Conservation (phyloP, 371 early-diverging fungal genomes). For the Zancudomyces culisetae region DNA sequence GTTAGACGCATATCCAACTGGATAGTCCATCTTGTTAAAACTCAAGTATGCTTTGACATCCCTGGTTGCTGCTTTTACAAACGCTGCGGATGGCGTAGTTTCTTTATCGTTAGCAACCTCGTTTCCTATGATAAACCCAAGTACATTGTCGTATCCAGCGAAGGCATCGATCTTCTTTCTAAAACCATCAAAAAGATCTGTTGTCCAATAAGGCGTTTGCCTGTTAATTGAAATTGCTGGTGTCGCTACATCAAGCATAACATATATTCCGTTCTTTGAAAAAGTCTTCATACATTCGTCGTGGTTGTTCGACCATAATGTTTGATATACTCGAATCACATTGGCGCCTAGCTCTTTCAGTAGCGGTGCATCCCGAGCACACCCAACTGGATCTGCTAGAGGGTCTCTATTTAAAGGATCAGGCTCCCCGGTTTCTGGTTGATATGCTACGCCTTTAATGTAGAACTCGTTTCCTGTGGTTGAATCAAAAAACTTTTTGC, state of each 20-base stretch:
- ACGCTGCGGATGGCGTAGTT: slow-evolving; percentile 37
- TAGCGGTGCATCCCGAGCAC: slow-evolving; percentile 34
- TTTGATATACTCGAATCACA: slow-evolving; percentile 46
- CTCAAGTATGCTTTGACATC: slow-evolving; percentile 36
- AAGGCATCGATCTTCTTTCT: slow-evolving; percentile 36
- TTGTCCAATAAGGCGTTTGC: slow-evolving; percentile 33
- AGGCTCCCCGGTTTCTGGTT: slow-evolving; percentile 26
- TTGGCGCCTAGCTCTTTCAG: slow-evolving; percentile 42
- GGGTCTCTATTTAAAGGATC: slow-evolving; percentile 25
- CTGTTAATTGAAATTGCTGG: slow-evolving; percentile 34
- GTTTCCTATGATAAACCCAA: slow-evolving; percentile 51
- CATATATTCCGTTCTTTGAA: slow-evolving; percentile 35
- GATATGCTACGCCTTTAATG: slow-evolving; percentile 50
- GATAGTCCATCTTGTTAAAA: slow-evolving; percentile 20
- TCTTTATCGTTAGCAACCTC: slow-evolving; percentile 41
- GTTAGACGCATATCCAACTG: slow-evolving; percentile 52
- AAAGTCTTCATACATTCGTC: slow-evolving; percentile 42
- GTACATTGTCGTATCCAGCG: slow-evolving; percentile 29
- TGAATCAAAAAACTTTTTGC: slow-evolving; percentile 39
- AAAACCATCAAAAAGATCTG: slow-evolving; percentile 27
- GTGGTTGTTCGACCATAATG: slow-evolving; percentile 34
- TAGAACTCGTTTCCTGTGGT: slow-evolving; percentile 41
- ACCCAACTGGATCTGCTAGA: slow-evolving; percentile 29
- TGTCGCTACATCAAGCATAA: slow-evolving; percentile 36
- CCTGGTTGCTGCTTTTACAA: slow-evolving; percentile 39